Conservation (phyloP, 129 eudicot genomes). For the Oenanthe sinensis region DNA sequence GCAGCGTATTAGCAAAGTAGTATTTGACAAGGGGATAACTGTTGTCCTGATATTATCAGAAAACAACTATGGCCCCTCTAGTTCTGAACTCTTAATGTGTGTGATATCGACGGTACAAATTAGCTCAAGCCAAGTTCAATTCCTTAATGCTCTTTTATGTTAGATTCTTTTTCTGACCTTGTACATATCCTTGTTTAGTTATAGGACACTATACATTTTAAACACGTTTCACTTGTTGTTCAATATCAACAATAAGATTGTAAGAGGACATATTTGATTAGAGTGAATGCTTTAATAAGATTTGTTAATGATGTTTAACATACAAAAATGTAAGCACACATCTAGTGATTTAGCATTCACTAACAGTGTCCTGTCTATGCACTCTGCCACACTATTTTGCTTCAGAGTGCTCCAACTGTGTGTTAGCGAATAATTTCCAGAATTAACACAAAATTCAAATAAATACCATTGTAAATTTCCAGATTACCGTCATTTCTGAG, state of each 20-base stretch:
- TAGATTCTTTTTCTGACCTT: background rate
- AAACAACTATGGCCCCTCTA: background rate
- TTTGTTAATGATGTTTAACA: background rate
- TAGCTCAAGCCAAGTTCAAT: background rate
- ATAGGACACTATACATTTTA: background rate
- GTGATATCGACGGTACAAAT: background rate
- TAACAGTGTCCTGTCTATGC: background rate
- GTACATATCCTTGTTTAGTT: background rate
- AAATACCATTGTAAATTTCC: background rate
- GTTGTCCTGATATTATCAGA: background rate
- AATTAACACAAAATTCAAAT: background rate
- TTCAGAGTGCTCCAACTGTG: background rate
- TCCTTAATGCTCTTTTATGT: background rate
- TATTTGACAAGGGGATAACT: background rate
- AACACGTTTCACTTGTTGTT: background rate
- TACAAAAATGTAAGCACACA: background rate
- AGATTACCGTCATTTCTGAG: background rate
- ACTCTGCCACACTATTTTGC: background rate
- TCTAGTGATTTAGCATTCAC: background rate
- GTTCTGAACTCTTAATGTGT: background rate
- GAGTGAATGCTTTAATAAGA: background rate
- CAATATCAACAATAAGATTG: background rate
- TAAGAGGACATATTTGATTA: background rate
- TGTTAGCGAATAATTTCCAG: background rate
- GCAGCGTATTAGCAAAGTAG: background rate